Base-by-base conservation (phyloP, 345 rosid species). In the Camelina hispida region DNA sequence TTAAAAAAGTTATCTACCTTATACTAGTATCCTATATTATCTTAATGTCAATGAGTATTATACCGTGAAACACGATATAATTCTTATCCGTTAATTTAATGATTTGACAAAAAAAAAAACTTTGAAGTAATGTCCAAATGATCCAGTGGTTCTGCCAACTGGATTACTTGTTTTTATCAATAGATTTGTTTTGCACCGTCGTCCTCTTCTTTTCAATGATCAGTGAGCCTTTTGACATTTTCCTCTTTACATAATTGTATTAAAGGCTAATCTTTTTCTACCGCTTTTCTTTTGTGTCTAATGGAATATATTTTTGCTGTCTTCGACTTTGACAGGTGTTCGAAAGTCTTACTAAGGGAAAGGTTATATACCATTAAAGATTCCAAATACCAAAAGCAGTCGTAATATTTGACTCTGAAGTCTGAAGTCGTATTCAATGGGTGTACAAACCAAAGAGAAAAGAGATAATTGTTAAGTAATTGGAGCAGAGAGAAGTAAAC, bases 241-340 rank as follows among this genome's bases (percentile, higher is more conserved):
- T 59, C 62, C 46, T 67, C 47, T 58, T 58, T 38, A 16, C 25
- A 37, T 23, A 66, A 74, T 16, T 34, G 37, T 34, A 28, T 3
- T 18, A 47, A 73, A 14, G 38, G 2, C 20, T 4, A 14, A 38
- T 62, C 43, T 30, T 13, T 14, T 43, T 54, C n/a, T 8, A 40
- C 16, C 48, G 51, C 59, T 51, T 50, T 32, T 46, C 53, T 42
- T 34, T 53, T 18, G 28, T 34, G 28, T 34, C 32, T 18, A 16
- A 42, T 60, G 56, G 47, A 42, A 42, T 68, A 59, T 9, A 35
- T 16, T 68, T 75, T 40, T 60, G 47, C 73, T 75, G 62, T 60
- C 62, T 51, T 51, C 37, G 69, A 68, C 47, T 51, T 30, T 1
- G 73, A 68, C 68, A 75, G 17, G 69, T 52, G 74, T 61, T 68